Conservation (phyloP, 2,329 filamentous ascomycete genomes). For the Apiospora arundinis region DNA sequence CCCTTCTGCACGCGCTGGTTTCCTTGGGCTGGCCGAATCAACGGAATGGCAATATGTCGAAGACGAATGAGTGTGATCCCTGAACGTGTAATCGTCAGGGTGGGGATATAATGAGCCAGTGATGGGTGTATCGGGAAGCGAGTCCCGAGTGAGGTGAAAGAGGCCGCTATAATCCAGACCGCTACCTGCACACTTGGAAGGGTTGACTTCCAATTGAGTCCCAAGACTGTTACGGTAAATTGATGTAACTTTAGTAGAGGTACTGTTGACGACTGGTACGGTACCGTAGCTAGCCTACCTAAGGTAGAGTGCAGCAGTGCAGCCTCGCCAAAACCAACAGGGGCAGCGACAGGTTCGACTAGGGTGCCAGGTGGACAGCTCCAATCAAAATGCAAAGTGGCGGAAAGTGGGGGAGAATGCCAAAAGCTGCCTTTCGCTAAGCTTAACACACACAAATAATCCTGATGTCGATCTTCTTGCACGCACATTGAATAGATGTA, state of each 20-base stretch:
- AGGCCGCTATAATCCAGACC: neutral
- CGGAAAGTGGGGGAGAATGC: neutral
- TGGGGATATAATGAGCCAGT: constrained; percentile 4
- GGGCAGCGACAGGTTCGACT: neutral
- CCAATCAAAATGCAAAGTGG: constrained; percentile 9
- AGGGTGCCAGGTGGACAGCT: no score
- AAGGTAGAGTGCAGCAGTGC: neutral
- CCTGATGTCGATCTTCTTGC: neutral
- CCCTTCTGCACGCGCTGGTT: neutral
- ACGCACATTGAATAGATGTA: neutral
- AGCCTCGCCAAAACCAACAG: neutral
- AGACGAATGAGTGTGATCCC: constrained; percentile 8
- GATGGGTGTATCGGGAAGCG: neutral
- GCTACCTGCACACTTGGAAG: neutral
- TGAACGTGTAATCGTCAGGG: neutral
- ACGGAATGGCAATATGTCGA: neutral
- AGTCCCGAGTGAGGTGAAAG: neutral
- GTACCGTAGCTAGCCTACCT: neutral
- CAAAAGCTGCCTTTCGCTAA: neutral
- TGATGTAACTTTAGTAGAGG: neutral
- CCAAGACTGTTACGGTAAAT: neutral
- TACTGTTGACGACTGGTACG: neutral
- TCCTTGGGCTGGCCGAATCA: neutral
- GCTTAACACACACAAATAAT: no score
- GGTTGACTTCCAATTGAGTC: neutral